Percentiles rank a stretch among this genome's conserved stretches.
phyloP scores from a whole-genome alignment of 257 asterid genomes.

The Scutellaria barbata region DNA sequence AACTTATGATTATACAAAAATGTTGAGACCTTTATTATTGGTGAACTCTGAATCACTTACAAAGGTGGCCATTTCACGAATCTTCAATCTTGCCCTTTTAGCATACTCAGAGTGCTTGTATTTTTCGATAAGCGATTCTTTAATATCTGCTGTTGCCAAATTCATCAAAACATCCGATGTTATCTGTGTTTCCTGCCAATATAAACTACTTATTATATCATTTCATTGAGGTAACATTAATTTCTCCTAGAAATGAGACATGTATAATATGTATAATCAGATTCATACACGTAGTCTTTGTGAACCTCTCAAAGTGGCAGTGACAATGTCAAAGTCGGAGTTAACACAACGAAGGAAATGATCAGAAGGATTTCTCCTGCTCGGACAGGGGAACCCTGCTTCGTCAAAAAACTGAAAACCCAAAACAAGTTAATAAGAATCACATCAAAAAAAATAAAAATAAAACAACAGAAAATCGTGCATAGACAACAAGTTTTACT shows the following conservation, averaged over 20 bases:
- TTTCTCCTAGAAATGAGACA: too few species aligned
- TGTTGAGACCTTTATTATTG: too few species aligned
- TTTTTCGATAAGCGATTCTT: constrained; percentile 62
- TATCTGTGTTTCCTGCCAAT: constrained; percentile 55
- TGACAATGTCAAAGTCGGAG: constrained; percentile 84
- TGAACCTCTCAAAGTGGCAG: constrained; percentile 84
- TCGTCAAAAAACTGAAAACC: constrained; percentile 81
- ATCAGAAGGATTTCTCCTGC: constrained; percentile 92
- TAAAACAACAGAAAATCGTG: too few species aligned
- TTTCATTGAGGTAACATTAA: too few species aligned
- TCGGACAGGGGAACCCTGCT: constrained; percentile 98
- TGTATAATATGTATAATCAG: not conserved
- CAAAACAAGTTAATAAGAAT: not conserved
- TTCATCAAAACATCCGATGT: constrained; percentile 69
- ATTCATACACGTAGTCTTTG: constrained; percentile 71
- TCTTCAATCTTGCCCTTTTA: constrained; percentile 48
- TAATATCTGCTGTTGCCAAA: constrained; percentile 80
- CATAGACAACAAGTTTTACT: too few species aligned
- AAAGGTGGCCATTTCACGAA: constrained; percentile 50
- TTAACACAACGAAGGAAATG: constrained; percentile 92
- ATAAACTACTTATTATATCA: too few species aligned
- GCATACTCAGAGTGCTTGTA: constrained; percentile 72
- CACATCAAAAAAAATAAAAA: too few species aligned
- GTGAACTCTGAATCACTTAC: constrained; percentile 42
- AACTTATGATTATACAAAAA: too few species aligned